Base-by-base conservation (phyloP, 2,329 filamentous ascomycete species). In the Pezicula rhizophila region DNA sequence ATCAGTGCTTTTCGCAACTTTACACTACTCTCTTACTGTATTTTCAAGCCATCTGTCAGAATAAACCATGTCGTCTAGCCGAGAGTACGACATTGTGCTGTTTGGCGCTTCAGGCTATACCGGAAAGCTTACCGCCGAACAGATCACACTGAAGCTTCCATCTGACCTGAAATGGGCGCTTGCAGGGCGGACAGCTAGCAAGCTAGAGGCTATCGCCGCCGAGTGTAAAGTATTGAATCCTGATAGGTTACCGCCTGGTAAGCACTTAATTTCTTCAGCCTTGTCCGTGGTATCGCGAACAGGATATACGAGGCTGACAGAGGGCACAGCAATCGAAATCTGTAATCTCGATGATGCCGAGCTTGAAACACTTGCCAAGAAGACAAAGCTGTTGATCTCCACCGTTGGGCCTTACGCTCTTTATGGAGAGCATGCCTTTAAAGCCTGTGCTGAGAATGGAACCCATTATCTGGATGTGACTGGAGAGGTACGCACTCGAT, bases 101-200 rank as follows among this genome's bases (percentile, higher is more conserved):
- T 73, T 85, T 17, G 84, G 84, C 23, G 82, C 84, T 8, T 85
- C 77, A 64, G 91, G 91, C 25, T 96, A 95, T 68, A 96, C 91
- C 0, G 91, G 91, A 35, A 84, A 80, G 56, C 75, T 87, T 57
- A 82, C 82, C 2, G 84, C 84, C 25, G 84, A 95, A 65, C 82
- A 93, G 66, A 85, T 96, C 60, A 76, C 82, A 46, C 76, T 75
- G 12, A 70, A 79, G 55, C 73, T 89, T 1, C 86, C 90, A 0
- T 88, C 85, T 15, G 79, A 89, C 64, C 67, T 95, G 53, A 89
- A 82, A 71, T 96, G 91, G 91, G 91, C 89, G 12, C 74, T 96
- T 48, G 88, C 89, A 41, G 91, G 91, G 26, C 85, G 91, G 23
- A 91, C 87, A n/a, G 71, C 76, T 43, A 71, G 75, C 43, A 96